Evolutionary conservation across 192 early-diverging fungal species (phyloP), one percentile per base, ranked within the genome.

Genomic region (Funneliformis mosseae): DNA sequence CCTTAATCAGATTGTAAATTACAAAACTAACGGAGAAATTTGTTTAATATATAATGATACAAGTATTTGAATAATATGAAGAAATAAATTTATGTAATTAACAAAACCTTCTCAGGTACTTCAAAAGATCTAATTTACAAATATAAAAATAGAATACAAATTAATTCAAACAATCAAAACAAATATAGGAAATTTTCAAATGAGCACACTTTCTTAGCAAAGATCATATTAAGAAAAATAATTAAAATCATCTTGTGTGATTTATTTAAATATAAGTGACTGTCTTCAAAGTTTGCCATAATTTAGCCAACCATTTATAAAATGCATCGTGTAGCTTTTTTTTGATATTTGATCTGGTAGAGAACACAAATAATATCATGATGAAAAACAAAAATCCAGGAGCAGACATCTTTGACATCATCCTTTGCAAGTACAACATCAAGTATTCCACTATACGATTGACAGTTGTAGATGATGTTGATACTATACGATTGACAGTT

Each of bases 241-340:
- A 33, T 33, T 33, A 33, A 33, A 0, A 33, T 33, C 33, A 33
- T 33, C 1, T 33, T 2, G 3, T 33, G 33, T 33, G 3, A 33
- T 33, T 33, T 33, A 50, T 42, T 41, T 21, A 76, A 41, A 76
- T 39, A 23, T 76, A 62, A 23, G 74, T 76, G 7, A 66, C 76
- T 46, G 76, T 62, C 6, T 77, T 77, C 14, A 77, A n/a, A 14
- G 76, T 77, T 66, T 77, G 41, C 76, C 76, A 77, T 18, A 63
- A 27, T 66, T 46, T 77, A 7, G 14, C 62, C n/a, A 66, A 25
- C 25, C 48, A 23, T n/a, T 45, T 45, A 46, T 39, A 25, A 8
- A 77, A 21, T 28, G 48, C 8, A 7, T 18, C 41, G 6, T 62
- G 59, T 66, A 77, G 21, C 16, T 66, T 77, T 77, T 21, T 7